These are phyloP conservation scores for Ustilago nuda DNA, from an alignment of 1,284 basidiomycete genomes.

Conservation along the genomic window DNA sequence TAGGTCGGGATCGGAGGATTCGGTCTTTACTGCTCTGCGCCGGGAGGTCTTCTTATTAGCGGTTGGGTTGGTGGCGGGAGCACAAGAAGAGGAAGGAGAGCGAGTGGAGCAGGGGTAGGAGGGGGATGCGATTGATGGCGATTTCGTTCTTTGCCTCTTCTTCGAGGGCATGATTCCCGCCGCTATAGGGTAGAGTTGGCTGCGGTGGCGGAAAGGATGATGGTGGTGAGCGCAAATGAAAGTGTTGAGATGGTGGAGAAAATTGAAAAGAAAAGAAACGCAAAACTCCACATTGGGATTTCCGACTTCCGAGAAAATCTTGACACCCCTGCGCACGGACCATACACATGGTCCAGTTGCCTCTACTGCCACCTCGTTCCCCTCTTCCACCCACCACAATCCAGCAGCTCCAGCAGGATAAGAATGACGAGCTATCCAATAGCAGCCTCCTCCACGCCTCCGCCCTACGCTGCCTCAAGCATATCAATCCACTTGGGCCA, in stretches of 20 bases:
- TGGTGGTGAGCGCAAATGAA: neutral
- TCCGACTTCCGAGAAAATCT: no score
- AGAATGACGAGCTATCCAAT: constrained; percentile 25
- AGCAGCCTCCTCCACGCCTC: constrained; percentile 33
- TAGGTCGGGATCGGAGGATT: neutral
- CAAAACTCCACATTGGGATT: neutral
- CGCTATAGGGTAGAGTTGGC: neutral
- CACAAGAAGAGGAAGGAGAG: constrained; percentile 26
- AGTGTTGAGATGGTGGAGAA: neutral
- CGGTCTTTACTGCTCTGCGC: constrained; percentile 3
- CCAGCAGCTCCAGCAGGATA: neutral
- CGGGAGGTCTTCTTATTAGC: constrained; percentile 1
- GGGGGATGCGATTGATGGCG: constrained; percentile 5
- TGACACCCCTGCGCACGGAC: constrained; percentile 6
- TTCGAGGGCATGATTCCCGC: constrained; percentile 18
- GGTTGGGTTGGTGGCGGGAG: constrained; percentile 1
- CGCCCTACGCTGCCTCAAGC: constrained; percentile 12
- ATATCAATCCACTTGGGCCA: constrained; percentile 40
- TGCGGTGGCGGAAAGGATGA: neutral
- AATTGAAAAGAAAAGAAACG: neutral
- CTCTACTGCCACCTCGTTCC: neutral
- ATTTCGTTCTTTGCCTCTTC: constrained; percentile 20
- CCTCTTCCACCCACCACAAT: constrained; percentile 2
- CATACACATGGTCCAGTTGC: neutral
- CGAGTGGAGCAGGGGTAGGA: constrained; percentile 19